These are phyloP conservation scores for Eleusine coracana DNA, from an alignment of 176 grass and related monocot genomes.

Conservation along the genomic window DNA sequence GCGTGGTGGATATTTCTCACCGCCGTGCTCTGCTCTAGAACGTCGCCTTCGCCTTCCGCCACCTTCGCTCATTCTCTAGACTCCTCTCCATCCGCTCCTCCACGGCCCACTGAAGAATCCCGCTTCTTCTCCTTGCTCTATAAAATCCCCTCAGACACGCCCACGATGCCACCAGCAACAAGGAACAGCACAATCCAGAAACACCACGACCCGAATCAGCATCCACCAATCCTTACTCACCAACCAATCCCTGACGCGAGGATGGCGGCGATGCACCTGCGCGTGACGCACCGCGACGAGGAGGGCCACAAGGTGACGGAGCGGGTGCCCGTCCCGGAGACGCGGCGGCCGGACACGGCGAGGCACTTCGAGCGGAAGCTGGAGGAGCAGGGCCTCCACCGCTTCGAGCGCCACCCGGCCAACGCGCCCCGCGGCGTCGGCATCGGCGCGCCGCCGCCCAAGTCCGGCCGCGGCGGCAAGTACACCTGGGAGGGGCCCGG, in stretches of 20 bases:
- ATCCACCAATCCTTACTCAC: neutral
- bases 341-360: slow-evolving; percentile 47
- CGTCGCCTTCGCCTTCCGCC: slow-evolving; percentile 31
- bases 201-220: neutral
- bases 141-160: neutral
- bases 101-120: neutral
- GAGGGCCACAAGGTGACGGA: slow-evolving; percentile 22
- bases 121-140: neutral
- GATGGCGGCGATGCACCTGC: slow-evolving; percentile 18
- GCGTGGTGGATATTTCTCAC: no score
- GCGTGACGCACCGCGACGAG: slow-evolving; percentile 43
- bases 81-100: slow-evolving; percentile 1
- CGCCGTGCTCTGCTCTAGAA: no score
- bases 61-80: slow-evolving; percentile 33
- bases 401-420: slow-evolving; percentile 66
- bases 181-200: neutral
- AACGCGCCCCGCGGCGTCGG: slow-evolving; percentile 68
- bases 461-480: slow-evolving; percentile 83
- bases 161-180: neutral
- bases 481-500: slow-evolving; percentile 91
- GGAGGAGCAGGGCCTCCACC: slow-evolving; percentile 67
- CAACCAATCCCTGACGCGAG: no score
- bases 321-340: slow-evolving; percentile 50
- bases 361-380: slow-evolving; percentile 76
- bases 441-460: slow-evolving; percentile 56